Conservation (phyloP, 78 protist species). For the Pigoraptor vietnamica region DNA sequence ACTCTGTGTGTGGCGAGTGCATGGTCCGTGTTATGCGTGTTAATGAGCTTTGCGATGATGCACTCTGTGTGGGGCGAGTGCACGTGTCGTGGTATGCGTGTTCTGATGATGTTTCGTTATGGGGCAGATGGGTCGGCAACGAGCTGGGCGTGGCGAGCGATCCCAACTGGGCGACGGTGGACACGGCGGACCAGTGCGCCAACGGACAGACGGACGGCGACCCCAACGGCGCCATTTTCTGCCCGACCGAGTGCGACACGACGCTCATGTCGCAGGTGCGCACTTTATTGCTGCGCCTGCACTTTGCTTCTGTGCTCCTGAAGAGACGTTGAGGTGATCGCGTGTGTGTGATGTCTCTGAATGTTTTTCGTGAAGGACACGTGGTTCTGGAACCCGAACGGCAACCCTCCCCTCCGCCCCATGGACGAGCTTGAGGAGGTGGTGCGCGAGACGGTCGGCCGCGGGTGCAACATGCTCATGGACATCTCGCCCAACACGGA, state of each 20-base stretch:
- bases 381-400: background rate
- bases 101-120: background rate
- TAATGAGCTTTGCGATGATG: background rate
- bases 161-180: background rate
- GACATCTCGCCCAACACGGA: background rate
- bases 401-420: background rate
- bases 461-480: background rate
- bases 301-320: too few species aligned
- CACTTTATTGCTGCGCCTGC: too few species aligned
- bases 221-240: background rate
- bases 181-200: background rate
- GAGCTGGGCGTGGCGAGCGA: background rate
- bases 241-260: background rate
- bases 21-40: background rate
- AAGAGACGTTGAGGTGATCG: too few species aligned
- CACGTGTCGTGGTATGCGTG: background rate
- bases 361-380: background rate
- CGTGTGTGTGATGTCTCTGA: background rate
- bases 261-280: background rate
- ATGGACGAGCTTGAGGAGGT: background rate
- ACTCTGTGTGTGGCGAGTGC: background rate
- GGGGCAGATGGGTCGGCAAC: background rate
- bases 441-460: background rate
- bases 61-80: background rate
- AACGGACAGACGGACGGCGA: background rate